Conservation (phyloP, 768 basidiomycete genomes). For the Hygrocybe punicea region DNA sequence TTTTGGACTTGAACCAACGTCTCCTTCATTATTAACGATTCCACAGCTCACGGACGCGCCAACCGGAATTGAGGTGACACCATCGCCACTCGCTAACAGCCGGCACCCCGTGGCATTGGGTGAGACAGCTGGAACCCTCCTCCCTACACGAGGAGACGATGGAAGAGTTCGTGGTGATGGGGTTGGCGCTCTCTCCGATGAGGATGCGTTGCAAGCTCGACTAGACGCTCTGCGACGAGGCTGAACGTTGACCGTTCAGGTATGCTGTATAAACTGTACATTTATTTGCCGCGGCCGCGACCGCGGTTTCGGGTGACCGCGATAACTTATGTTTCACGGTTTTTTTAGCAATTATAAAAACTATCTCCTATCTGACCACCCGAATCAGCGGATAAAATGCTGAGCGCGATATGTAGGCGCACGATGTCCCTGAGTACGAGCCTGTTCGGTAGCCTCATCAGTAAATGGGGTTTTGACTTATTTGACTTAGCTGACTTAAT, state of each 20-base stretch:
- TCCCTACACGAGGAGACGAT: slow-evolving; percentile 22
- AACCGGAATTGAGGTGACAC: slow-evolving; percentile 58
- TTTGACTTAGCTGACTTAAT: too few species aligned
- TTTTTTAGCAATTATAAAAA: too few species aligned
- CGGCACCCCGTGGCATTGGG: slow-evolving; percentile 86
- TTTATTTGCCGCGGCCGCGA: too few species aligned
- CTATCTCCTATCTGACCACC: too few species aligned
- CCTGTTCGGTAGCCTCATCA: too few species aligned
- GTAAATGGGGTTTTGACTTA: too few species aligned
- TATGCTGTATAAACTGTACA: too few species aligned
- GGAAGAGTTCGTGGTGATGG: slow-evolving; percentile 38
- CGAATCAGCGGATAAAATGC: too few species aligned
- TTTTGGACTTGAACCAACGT: slow-evolving; percentile 11
- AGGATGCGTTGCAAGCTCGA: slow-evolving; percentile 91
- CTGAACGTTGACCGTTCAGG: slow-evolving; percentile 22
- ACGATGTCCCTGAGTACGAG: too few species aligned
- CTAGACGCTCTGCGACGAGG: slow-evolving; percentile 83
- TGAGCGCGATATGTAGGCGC: too few species aligned
- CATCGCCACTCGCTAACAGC: slow-evolving; percentile 52
- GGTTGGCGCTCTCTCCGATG: slow-evolving; percentile 56
- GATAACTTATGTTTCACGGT: too few species aligned
- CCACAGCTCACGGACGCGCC: slow-evolving; percentile 80
- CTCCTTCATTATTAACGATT: background rate
- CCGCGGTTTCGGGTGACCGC: too few species aligned
- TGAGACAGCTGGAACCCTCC: slow-evolving; percentile 49